Evolutionary conservation across 768 basidiomycete genomes (phyloP), one percentile per base, ranked within the genome.

Genomic region (Hypsizygus marmoreus): DNA sequence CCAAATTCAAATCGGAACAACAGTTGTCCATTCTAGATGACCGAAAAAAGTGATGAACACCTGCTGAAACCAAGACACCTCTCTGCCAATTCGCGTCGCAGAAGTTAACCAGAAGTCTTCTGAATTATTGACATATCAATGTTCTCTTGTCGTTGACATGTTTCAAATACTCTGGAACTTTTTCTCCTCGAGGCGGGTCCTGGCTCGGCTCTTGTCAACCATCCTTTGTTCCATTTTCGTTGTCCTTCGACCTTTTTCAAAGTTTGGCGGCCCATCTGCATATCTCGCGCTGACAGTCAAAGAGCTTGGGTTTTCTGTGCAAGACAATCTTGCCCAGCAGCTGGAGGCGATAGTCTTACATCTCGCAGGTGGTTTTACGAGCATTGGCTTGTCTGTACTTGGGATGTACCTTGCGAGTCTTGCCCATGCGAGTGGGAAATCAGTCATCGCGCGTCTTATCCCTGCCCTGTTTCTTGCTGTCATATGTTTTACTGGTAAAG

Each of bases 241-340:
- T 36, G 71, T 67, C 14, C 43, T 72, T 10, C 68, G 63, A 2
- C 70, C 73, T 0, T 69, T 74, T 47, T 71, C 74, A 13, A 56
- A 44, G 23, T 58, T 66, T 14, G 75, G 74, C 6, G 71, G 74
- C 4, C 35, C 44, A 2, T 65, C 54, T 20, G 73, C 72, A 13
- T 76, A 72, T 55, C 62, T 76, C 5, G 58, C 61, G 9, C 42
- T 68, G 9, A 64, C 66, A 4, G 50, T 77, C 29, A 74, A 77
- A 42, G 77, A 78, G 43, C 66, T 76, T 7, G 67, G 75, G 39
- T 77, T 79, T 51, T 68, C 69, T 16, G 68, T 71, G 2, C 73
- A 79, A 50, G 69, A 73, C 30, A 72, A 63, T 51, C 62, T 79
- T 9, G 71, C 76, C 0, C 73, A 78, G 51, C 74, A 78, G 55